Evolutionary conservation across 2,329 filamentous ascomycete species (phyloP), one percentile per base, ranked within the genome.

Genomic region (Scolecobasidium constrictum): DNA sequence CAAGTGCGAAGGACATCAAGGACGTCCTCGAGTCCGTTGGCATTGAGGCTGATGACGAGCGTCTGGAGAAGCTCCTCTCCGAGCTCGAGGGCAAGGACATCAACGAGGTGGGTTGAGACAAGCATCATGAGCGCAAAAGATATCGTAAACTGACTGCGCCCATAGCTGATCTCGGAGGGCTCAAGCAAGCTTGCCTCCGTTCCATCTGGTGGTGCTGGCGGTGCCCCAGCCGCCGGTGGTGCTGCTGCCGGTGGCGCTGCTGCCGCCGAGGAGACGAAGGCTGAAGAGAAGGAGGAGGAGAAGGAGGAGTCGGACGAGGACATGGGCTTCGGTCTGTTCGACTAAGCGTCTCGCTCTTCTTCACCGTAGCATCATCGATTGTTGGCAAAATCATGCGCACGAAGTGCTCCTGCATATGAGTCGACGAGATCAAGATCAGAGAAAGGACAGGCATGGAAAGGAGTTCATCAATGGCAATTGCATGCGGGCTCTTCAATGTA

Each of bases 141-240:
- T 61, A 56, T 52, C 53, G 17, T 51, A 40, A 28, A 5, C 51
- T 50, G 34, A 18, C 1, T 18, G 18, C 17, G 16, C 26, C 6
- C 7, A 22, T 57, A 96, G 92, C 74, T 98, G 70, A 95, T 98
- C 68, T 59, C 85, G 59, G 78, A 88, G 71, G 92, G 92, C 64
- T 79, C 84, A 54, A 62, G 73, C 69, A 98, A 98, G 82, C 86
- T 98, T 61, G 92, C 92, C 59, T 95, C 90, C 70, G 90, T 98
- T 63, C 88, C 92, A 69, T 86, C 85, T 61, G 92, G 88, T 61
- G 84, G 75, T 68, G 92, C 88, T 61, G 84, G 75, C 68, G 84
- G 74, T 58, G 75, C 71, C 54, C 60, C 63, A 54, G 69, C 73
- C 65, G 78, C 71, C 63, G 82, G 70, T 62, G 84, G 72, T 61